phyloP scores from a whole-genome alignment of 768 basidiomycete species.

The Cystofilobasidium bisporidii region DNA sequence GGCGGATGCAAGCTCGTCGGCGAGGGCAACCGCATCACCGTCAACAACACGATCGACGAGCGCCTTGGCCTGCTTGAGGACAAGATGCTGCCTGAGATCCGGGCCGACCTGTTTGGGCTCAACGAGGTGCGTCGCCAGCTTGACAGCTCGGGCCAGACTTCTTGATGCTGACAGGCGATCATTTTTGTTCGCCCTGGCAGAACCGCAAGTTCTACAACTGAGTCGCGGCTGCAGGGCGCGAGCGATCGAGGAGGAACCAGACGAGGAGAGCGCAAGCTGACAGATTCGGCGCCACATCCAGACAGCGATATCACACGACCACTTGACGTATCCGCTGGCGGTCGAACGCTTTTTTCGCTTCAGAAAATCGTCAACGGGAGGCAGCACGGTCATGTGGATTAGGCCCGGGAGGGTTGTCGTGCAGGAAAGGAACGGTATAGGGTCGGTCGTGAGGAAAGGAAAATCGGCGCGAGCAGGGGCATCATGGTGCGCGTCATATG shows the following conservation, averaged over 20 bases:
- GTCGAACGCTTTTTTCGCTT: too few relatives aligned
- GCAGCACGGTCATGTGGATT: too few relatives aligned
- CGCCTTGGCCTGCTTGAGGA: constrained; percentile 80
- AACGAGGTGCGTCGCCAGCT: constrained; percentile 43
- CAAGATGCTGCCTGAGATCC: constrained; percentile 93
- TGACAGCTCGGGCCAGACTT: neutral
- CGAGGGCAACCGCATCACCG: constrained; percentile 64
- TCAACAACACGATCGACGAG: constrained; percentile 93
- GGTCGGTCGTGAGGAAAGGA: too few relatives aligned
- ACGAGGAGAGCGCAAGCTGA: too few relatives aligned
- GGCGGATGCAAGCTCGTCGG: constrained; percentile 74
- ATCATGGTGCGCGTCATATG: too few relatives aligned
- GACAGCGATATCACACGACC: too few relatives aligned
- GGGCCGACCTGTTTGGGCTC: constrained; percentile 73
- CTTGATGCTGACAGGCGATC: neutral
- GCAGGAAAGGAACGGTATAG: too few relatives aligned
- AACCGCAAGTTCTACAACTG: constrained; percentile 78
- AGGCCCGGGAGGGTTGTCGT: too few relatives aligned
- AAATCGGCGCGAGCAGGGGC: too few relatives aligned
- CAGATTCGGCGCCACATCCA: too few relatives aligned
- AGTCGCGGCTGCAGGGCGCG: neutral
- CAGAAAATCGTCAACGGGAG: too few relatives aligned
- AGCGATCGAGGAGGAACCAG: neutral
- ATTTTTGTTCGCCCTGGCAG: constrained; percentile 35
- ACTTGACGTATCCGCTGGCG: too few relatives aligned